Evolutionary conservation across 495 filamentous ascomycete genomes (phyloP), one percentile per base, ranked within the genome.

Genomic region (Tuber aestivum): DNA sequence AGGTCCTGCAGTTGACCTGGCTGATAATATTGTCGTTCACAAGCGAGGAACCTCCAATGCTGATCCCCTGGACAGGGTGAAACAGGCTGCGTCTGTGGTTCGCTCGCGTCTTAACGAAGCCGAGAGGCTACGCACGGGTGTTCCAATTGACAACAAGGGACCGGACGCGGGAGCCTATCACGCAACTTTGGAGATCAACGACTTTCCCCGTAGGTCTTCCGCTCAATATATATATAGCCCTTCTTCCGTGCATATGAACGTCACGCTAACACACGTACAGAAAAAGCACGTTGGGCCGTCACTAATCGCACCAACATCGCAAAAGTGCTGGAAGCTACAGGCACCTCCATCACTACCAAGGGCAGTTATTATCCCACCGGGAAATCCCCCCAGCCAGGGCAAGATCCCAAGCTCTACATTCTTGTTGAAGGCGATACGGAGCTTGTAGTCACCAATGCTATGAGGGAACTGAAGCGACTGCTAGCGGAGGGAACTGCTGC

Each of bases 221-320:
- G 9, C 50, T 73, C 42, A 37, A 69, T 75, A 41, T 45, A 32
- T 21, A 27, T 23, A 35, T 20, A n/a, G n/a, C 65, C 35, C 18
- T 50, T 70, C 12, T 48, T 72, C 70, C 16, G 23, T 56, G 16
- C 48, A 18, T 27, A 42, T 27, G 42, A 70, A 41, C 32, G 69
- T 71, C 2, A 75, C 74, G 70, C 81, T 86, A 79, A 85, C 56
- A 35, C 56, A 35, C 56, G 27, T 27, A 78, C 45, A 90, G 89
- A 98, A 84, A 97, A 98, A 89, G 95, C 96, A 78, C 90, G 95
- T 74, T 99, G 95, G 95, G 95, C 94, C 35, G 95, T 99, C 84
- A 99, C 95, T 70, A 99, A 99, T 83, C 90, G 95, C 68, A 99
- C 96, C 8, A 99, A 99, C 80, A 95, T 99, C 74, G 95, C 95